Percentiles rank a stretch among this genome's conserved stretches.
Conservation (phyloP, 139 green algal species). For the Chlamydomonas schloesseri region DNA sequence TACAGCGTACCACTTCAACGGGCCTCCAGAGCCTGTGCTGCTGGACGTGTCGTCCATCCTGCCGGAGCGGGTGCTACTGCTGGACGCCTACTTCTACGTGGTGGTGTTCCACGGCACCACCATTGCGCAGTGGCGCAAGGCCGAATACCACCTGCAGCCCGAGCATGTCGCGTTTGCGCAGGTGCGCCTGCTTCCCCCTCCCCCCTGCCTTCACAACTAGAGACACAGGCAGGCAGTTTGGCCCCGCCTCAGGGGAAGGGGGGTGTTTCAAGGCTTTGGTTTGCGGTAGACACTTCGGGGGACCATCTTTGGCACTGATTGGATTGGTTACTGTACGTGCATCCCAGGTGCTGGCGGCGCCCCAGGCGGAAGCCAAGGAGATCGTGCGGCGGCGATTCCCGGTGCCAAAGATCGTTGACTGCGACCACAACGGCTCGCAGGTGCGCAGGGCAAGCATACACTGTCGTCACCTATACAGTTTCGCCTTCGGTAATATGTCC, state of each 20-base stretch:
- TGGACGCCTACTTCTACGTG: constrained; percentile 98
- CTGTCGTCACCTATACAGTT: no score
- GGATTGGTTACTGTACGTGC: no score
- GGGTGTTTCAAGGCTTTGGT: no score
- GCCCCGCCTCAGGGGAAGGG: no score
- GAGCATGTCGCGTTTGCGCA: constrained; percentile 93
- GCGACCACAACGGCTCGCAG: constrained; percentile 95
- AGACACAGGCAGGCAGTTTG: no score
- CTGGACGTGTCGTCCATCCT: constrained; percentile 96
- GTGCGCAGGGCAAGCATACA: constrained; percentile 16
- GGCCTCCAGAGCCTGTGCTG: constrained; percentile 88
- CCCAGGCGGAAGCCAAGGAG: constrained; percentile 69
- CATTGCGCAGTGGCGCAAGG: constrained; percentile 90
- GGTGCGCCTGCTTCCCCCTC: no score
- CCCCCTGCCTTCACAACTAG: no score
- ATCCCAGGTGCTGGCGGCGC: constrained; percentile 85
- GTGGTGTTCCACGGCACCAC: constrained; percentile 95
- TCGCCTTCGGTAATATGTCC: no score
- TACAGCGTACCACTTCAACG: constrained; percentile 86
- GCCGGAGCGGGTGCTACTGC: constrained; percentile 94
- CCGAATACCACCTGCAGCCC: constrained; percentile 86
- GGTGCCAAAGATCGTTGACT: constrained; percentile 93
- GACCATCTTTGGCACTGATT: no score
- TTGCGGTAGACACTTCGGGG: no score
- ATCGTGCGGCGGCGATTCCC: constrained; percentile 90